Percentiles rank a stretch among this genome's conserved stretches.
Evolutionary conservation across 768 basidiomycete genomes (phyloP).

Genomic region (Gautieria morchelliformis): DNA sequence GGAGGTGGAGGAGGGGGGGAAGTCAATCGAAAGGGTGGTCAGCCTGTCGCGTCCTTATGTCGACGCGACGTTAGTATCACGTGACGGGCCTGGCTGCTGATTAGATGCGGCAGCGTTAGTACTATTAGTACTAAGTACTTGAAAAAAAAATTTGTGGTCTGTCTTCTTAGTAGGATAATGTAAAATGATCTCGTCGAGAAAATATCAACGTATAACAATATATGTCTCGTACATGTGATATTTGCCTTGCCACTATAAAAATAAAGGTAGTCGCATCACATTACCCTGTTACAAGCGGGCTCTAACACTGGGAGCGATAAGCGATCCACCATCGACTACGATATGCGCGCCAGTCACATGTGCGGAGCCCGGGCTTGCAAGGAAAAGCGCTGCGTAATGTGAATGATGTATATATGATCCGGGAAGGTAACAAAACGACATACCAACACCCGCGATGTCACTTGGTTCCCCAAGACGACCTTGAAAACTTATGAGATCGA

Average conservation of each 20-base stretch:
- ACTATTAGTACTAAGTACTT: too few relatives aligned
- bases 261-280: too few relatives aligned
- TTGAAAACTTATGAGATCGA: constrained; percentile 15
- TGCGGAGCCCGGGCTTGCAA: constrained; percentile 60
- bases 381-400: constrained; percentile 35
- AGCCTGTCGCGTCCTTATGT: not conserved
- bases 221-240: too few relatives aligned
- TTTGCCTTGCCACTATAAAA: too few relatives aligned
- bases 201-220: too few relatives aligned
- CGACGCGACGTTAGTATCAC: not conserved
- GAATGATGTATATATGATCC: not conserved
- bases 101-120: too few relatives aligned
- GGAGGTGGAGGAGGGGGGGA: too few relatives aligned
- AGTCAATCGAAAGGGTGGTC: too few relatives aligned
- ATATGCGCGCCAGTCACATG: constrained; percentile 71
- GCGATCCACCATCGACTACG: constrained; percentile 55
- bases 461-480: constrained; percentile 55
- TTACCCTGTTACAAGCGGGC: too few relatives aligned
- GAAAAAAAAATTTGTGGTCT: too few relatives aligned
- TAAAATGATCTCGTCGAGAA: too few relatives aligned
- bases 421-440: constrained; percentile 17
- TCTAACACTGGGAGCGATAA: not conserved
- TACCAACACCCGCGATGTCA: constrained; percentile 59
- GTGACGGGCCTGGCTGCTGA: not conserved
- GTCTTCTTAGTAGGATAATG: too few relatives aligned